Evolutionary conservation across 495 filamentous ascomycete genomes (phyloP), one percentile per base, ranked within the genome.

Genomic region (Penicillium longicatenatum): DNA sequence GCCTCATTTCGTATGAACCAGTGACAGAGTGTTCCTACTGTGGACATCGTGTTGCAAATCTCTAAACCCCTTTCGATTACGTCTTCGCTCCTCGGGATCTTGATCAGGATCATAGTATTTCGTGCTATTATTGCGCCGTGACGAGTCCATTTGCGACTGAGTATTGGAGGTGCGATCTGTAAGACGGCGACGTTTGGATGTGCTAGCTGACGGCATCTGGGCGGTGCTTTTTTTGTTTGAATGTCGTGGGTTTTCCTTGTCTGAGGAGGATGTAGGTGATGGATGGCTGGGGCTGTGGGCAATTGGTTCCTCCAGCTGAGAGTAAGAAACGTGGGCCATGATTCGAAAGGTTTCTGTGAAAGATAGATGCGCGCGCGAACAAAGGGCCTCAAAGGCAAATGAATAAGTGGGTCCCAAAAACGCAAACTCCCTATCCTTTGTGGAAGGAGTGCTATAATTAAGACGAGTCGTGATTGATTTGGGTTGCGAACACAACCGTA

Each of bases 51-150:
- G 77, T 4, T 84, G 73, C 29, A 95, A 76, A 52, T 89, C 84
- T 59, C 94, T 81, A 20, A 90, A 77, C 0, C 75, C 82, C 52
- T 84, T 85, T 26, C 91, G 85, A 21, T 96, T 68, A 37, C 79
- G 67, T 43, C 93, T 79, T 26, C 93, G 82, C 69, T 93, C 84
- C n/a, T 87, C 85, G 37, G 87, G 81, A 58, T 90, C 83, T 66
- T 99, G 94, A 62, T 96, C 86, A 0, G 94, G 94, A 59, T 99
- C 91, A 66, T 95, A 99, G 58, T 78, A 87, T 53, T 79, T 68
- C 6, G 69, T 81, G 35, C 60, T 54, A 31, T 63, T 51, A 39
- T 55, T 50, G 8, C 55, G 61, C 53, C 72, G 71, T 42, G 72
- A 68, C 6, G 55, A 57, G 24, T 59, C 47, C 21, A 50, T 22